Evolutionary conservation across 106 monocot genomes (phyloP).

Genomic region (Agapanthus africanus): DNA sequence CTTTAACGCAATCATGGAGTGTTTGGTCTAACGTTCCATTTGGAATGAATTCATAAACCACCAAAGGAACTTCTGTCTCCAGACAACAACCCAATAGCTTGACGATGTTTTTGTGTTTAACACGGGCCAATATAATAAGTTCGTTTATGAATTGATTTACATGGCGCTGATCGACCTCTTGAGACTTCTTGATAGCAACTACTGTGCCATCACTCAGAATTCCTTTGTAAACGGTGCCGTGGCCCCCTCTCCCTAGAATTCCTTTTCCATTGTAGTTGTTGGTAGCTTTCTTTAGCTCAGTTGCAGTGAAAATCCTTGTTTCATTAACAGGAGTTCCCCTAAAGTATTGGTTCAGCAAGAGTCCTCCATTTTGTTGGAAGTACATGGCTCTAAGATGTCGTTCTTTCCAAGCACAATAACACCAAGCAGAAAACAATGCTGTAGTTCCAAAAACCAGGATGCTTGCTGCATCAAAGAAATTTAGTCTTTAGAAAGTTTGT

Average conservation of each 20-base stretch:
- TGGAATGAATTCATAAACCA: constrained; percentile 48
- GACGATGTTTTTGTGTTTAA: constrained; percentile 41
- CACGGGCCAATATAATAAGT: constrained; percentile 32
- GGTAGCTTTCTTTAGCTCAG: constrained; percentile 24
- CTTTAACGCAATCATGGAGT: neutral
- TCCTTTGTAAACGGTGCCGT: constrained; percentile 42
- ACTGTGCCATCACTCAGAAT: constrained; percentile 1
- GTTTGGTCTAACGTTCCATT: constrained; percentile 20
- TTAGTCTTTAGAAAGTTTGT: neutral
- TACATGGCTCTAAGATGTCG: neutral
- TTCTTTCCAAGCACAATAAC: neutral
- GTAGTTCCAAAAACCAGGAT: neutral
- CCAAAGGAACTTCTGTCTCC: constrained; percentile 39
- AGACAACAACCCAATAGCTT: constrained; percentile 42
- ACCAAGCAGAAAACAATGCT: neutral
- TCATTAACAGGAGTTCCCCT: neutral
- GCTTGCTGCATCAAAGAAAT: neutral
- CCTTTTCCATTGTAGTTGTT: constrained; percentile 16
- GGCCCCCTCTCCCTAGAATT: constrained; percentile 37
- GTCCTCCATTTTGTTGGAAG: constrained; percentile 3
- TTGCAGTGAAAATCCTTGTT: constrained; percentile 5
- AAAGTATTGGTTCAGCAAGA: neutral
- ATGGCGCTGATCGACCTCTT: constrained; percentile 24
- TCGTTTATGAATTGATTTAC: constrained; percentile 48
- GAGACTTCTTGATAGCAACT: constrained; percentile 43